phyloP scores from a whole-genome alignment of 2,329 filamentous ascomycete species.

The Zymoseptoria ardabiliae region DNA sequence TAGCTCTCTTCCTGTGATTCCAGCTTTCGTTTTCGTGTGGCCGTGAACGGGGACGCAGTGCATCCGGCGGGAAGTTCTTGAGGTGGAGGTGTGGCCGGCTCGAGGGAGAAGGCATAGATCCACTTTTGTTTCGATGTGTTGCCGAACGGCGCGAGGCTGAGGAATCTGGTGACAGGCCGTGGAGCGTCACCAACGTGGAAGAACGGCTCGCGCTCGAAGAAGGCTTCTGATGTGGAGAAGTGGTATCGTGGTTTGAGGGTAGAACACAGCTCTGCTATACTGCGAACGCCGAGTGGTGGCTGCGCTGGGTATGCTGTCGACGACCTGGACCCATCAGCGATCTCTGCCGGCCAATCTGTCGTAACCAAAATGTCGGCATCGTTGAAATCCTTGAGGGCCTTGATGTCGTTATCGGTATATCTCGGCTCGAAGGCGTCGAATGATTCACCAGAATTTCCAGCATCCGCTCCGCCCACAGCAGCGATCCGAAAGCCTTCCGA shows the following conservation, averaged over 20 bases:
- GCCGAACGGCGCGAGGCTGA: constrained; percentile 74
- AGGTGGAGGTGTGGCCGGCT: constrained; percentile 50
- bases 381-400: constrained; percentile 53
- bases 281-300: constrained; percentile 28
- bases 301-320: constrained; percentile 31
- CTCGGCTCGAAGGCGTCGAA: constrained; percentile 65
- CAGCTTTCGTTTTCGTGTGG: constrained; percentile 46
- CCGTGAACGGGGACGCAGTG: constrained; percentile 66
- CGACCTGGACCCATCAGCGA: constrained; percentile 40
- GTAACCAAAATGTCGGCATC: constrained; percentile 82
- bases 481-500: constrained; percentile 83
- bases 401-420: constrained; percentile 65
- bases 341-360: constrained; percentile 70
- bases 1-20: constrained; percentile 26
- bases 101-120: constrained; percentile 61
- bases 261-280: constrained; percentile 69
- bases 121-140: constrained; percentile 72
- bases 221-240: constrained; percentile 64
- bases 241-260: constrained; percentile 87
- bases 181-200: constrained; percentile 51
- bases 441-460: constrained; percentile 9
- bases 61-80: constrained; percentile 59
- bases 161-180: constrained; percentile 70
- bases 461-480: constrained; percentile 63
- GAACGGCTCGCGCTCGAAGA: constrained; percentile 90